A percentile compares a stretch with the other conserved stretches of the same genome.
These are phyloP conservation scores for Ochromonadaceae sp. DNA, from an alignment of 352 stramenopile genomes.

Conservation along the genomic window DNA sequence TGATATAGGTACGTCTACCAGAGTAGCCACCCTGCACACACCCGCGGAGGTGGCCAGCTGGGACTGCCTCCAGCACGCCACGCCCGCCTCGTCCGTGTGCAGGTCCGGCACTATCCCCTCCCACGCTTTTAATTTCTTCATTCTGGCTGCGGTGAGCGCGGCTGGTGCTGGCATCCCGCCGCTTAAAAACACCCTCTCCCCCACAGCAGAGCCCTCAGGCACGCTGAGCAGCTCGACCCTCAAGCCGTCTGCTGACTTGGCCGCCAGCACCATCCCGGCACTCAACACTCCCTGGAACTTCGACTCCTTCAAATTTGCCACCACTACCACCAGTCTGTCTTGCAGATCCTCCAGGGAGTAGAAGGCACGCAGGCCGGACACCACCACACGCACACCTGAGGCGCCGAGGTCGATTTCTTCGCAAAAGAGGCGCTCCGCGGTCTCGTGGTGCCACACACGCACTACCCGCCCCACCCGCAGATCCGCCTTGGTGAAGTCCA, in stretches of 20 bases:
- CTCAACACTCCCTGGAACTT: constrained; percentile 92
- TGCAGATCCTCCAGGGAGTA: constrained; percentile 85
- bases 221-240: constrained; percentile 83
- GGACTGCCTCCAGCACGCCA: constrained; percentile 58
- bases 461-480: constrained; percentile 62
- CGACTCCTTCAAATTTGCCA: constrained; percentile 93
- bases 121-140: constrained; percentile 70
- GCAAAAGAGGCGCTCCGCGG: constrained; percentile 76
- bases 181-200: constrained; percentile 63
- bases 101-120: constrained; percentile 49
- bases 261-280: constrained; percentile 91
- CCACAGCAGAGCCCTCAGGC: constrained; percentile 66
- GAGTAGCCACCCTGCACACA: constrained; percentile 42
- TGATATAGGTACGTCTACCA: constrained; percentile 28
- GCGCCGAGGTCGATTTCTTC: constrained; percentile 97
- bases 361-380: constrained; percentile 79
- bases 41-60: constrained; percentile 50
- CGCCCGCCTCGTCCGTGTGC: constrained; percentile 43
- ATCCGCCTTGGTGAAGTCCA: constrained; percentile 57
- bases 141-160: neutral
- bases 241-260: constrained; percentile 52
- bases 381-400: constrained; percentile 79
- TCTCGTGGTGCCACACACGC: constrained; percentile 56
- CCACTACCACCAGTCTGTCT: constrained; percentile 77
- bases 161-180: neutral